These are phyloP conservation scores for Dactylonectria macrodidyma DNA, from an alignment of 2,329 filamentous ascomycete species.

Conservation along the genomic window DNA sequence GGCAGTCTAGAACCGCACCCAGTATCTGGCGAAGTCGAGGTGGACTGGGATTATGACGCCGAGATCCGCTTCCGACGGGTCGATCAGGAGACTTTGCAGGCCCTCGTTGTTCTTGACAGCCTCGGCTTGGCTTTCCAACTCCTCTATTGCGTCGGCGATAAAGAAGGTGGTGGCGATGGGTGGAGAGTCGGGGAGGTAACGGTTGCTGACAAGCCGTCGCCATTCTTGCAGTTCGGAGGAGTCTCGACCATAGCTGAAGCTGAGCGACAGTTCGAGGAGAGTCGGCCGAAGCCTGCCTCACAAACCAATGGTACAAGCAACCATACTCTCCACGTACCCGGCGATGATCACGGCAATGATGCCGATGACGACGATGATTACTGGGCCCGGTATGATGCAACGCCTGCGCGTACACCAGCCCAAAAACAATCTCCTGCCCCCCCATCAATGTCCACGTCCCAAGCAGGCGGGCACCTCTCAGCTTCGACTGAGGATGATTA, in stretches of 20 bases:
- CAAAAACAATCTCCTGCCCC: constrained; percentile 76
- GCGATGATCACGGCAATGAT: constrained; percentile 56
- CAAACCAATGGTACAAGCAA: constrained; percentile 35
- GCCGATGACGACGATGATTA: constrained; percentile 84
- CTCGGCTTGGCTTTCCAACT: constrained; percentile 76
- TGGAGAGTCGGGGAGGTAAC: constrained; percentile 83
- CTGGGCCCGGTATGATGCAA: constrained; percentile 84
- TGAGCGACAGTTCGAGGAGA: constrained; percentile 67
- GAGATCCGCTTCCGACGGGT: constrained; percentile 76
- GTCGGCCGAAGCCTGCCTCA: constrained; percentile 43
- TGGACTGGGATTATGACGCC: constrained; percentile 77
- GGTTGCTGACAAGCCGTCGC: constrained; percentile 69
- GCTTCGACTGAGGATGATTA: constrained; percentile 77
- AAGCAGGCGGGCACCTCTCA: constrained; percentile 40
- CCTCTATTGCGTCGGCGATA: constrained; percentile 78
- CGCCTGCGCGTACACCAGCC: constrained; percentile 75
- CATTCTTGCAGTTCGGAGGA: constrained; percentile 69
- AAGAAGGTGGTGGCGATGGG: constrained; percentile 72
- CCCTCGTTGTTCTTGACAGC: constrained; percentile 73
- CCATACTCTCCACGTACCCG: constrained; percentile 30
- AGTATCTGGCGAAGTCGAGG: constrained; percentile 83
- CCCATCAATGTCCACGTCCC: constrained; percentile 47
- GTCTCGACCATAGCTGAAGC: constrained; percentile 70
- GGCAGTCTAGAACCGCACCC: constrained; percentile 84
- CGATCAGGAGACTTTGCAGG: constrained; percentile 82